Evolutionary conservation across 2,329 filamentous ascomycete species (phyloP).

Genomic region (Apiospora saccharicola): DNA sequence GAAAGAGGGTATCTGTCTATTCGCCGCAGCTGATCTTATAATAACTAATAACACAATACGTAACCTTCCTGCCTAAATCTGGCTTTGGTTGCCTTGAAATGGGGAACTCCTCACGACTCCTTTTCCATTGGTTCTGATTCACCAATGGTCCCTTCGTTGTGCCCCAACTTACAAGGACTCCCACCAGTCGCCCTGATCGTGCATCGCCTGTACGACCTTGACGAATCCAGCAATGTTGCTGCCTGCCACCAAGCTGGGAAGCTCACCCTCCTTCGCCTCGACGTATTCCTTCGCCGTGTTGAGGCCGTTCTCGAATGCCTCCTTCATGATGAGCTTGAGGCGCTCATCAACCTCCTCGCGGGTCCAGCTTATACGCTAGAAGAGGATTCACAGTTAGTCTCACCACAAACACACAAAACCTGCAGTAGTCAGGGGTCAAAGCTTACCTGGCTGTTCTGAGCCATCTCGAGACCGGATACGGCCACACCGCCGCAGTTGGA

Average conservation of each 20-base stretch:
- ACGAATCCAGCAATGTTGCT: conserved; percentile 98
- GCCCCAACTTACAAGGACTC: conserved; percentile 3
- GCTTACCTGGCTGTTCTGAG: conserved; percentile 79
- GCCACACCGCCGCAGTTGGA: conserved; percentile 98
- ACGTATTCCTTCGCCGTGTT: conserved; percentile 91
- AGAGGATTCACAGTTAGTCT: neutral
- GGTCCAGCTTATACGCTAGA: conserved; percentile 80
- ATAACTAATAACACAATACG: conserved; percentile 6
- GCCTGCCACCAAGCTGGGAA: conserved; percentile 89
- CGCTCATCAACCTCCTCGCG: conserved; percentile 88
- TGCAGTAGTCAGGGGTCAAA: neutral
- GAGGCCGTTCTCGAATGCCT: conserved; percentile 88
- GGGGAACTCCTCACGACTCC: neutral
- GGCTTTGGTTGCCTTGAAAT: neutral
- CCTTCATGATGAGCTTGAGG: conserved; percentile 94
- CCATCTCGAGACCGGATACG: conserved; percentile 98
- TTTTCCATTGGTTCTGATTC: neutral
- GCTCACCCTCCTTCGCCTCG: conserved; percentile 77
- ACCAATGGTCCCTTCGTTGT: neutral
- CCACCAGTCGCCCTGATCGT: conserved; percentile 97
- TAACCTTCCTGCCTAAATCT: neutral
- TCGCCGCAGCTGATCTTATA: neutral
- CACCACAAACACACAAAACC: neutral
- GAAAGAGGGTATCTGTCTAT: conserved; percentile 18
- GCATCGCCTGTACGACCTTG: conserved; percentile 95